A percentile compares a stretch with the other conserved stretches of the same genome.
Evolutionary conservation across 2,329 filamentous ascomycete genomes (phyloP).

Genomic region (Botryosphaeria dothidea): DNA sequence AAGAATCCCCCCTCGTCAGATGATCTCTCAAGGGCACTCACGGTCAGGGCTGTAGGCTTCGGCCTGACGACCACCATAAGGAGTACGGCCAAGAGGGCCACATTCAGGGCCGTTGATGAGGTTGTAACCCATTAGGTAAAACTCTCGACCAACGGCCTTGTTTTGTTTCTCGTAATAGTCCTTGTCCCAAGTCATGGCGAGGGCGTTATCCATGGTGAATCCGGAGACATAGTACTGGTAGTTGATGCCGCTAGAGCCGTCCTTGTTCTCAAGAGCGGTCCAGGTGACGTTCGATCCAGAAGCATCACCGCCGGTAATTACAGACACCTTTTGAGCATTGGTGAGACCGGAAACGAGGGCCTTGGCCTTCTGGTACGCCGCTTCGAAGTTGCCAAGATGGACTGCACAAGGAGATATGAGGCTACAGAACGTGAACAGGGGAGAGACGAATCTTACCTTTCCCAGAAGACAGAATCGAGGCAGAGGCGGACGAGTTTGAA

Average conservation of each 20-base stretch:
- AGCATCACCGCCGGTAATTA: slow-evolving; percentile 13
- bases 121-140: slow-evolving; percentile 26
- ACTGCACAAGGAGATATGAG: background rate
- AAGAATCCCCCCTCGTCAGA: background rate
- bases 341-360: slow-evolving; percentile 6
- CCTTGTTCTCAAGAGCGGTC: slow-evolving; percentile 25
- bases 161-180: slow-evolving; percentile 23
- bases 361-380: slow-evolving; percentile 5
- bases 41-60: slow-evolving; percentile 13
- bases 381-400: slow-evolving; percentile 11
- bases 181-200: slow-evolving; percentile 28
- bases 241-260: slow-evolving; percentile 27
- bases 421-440: background rate
- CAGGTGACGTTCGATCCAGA: slow-evolving; percentile 21
- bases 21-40: background rate
- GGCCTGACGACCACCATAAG: slow-evolving; percentile 10
- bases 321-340: slow-evolving; percentile 10
- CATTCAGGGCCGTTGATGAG: slow-evolving; percentile 25
- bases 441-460: background rate
- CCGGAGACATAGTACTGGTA: slow-evolving; percentile 27
- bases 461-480: slow-evolving; percentile 7
- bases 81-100: slow-evolving; percentile 5
- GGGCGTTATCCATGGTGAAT: slow-evolving; percentile 25
- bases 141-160: slow-evolving; percentile 24
- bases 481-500: slow-evolving; percentile 3